Evolutionary conservation across 2,329 filamentous ascomycete genomes (phyloP), one percentile per base, ranked within the genome.

Genomic region (Botrytis elliptica): DNA sequence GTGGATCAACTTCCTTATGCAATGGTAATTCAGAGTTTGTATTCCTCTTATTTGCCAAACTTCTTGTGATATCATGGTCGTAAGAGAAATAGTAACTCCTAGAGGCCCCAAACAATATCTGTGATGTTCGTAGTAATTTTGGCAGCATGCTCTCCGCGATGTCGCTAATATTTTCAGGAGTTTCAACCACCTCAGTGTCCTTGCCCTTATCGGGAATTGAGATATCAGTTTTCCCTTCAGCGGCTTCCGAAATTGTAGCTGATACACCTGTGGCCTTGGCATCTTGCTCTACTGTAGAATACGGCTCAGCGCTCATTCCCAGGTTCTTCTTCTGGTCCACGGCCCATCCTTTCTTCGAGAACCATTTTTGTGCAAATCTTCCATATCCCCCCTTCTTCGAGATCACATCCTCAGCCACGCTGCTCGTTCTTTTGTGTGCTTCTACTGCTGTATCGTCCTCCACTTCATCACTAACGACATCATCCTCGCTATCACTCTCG

Each of bases 71-170:
- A 81, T 99, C 95, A 81, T 95, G 88, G 77, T 99, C 96, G 81
- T 99, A 98, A 0, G 95, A 95, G 82, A 95, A 99, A 85, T 92
- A 98, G 82, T 98, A 98, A 81, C 93, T 98, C 76, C 88, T 88
- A 0, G 92, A 94, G 6, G 90, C 88, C 1, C 92, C 91, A 80
- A 98, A 95, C 75, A 97, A 89, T 72, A 98, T 89, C 79, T 93
- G 93, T 2, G 94, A 91, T 46, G 93, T 97, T 59, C 92, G 89
- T 60, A 99, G 83, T 57, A 98, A 86, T 80, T 97, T 97, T 1
- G 95, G 95, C 18, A 97, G 85, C 46, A 98, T 83, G 46, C 72
- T 77, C 42, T 75, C 77, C 38, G 77, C 76, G 46, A 77, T 75
- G 71, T 76, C 75, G 29, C 72, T 72, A 25, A 73, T 60, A n/a